Evolutionary conservation across 2,329 filamentous ascomycete species (phyloP).

Genomic region (Botrytis fragariae): DNA sequence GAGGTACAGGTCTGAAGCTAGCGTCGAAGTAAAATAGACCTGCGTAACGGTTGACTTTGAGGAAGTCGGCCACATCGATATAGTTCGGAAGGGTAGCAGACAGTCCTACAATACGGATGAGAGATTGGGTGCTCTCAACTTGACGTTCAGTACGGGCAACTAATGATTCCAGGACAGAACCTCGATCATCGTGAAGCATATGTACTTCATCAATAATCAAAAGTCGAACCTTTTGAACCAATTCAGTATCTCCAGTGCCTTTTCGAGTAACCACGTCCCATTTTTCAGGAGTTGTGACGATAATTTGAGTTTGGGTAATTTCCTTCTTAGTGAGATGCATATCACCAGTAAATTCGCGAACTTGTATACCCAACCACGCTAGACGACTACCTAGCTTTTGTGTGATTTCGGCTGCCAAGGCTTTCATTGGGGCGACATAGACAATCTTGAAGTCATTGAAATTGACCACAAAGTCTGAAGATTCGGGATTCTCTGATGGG

Average conservation of each 20-base stretch:
- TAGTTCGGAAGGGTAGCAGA: conserved; percentile 97
- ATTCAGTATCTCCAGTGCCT: conserved; percentile 92
- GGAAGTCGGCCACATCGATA: conserved; percentile 91
- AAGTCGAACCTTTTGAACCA: conserved; percentile 94
- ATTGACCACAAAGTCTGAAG: conserved; percentile 78
- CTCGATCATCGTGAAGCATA: conserved; percentile 97
- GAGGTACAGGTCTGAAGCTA: conserved; percentile 90
- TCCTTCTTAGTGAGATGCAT: conserved; percentile 98
- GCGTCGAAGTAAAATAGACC: conserved; percentile 96
- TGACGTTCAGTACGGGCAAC: conserved; percentile 94
- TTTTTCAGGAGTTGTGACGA: conserved; percentile 97
- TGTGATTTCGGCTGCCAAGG: conserved; percentile 91
- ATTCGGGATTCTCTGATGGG: conserved; percentile 69
- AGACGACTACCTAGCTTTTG: conserved; percentile 89
- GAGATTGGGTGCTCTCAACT: conserved; percentile 94
- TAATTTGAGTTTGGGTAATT: conserved; percentile 93
- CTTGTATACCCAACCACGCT: conserved; percentile 88
- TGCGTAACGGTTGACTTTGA: conserved; percentile 90
- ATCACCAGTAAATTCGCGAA: conserved; percentile 92
- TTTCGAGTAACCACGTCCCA: conserved; percentile 99
- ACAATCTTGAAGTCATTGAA: conserved; percentile 95
- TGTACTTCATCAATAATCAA: conserved; percentile 99
- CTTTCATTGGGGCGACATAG: conserved; percentile 99
- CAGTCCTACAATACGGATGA: conserved; percentile 93
- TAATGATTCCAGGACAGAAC: conserved; percentile 91